Conservation (phyloP, 2,329 filamentous ascomycete species). For the Colletotrichum eleusines region DNA sequence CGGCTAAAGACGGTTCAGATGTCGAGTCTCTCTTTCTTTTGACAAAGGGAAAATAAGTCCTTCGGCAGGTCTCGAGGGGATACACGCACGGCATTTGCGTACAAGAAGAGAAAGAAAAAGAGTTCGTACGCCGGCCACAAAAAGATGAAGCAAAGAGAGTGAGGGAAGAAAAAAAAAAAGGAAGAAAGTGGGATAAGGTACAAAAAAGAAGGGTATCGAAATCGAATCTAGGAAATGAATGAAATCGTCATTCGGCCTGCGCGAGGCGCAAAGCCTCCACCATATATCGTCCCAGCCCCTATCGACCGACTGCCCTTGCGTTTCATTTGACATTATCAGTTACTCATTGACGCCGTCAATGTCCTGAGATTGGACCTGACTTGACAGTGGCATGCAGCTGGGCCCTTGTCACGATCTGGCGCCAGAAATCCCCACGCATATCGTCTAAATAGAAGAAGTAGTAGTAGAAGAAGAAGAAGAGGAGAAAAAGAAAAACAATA, state of each 20-base stretch:
- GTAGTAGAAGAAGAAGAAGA: slow-evolving; percentile 18
- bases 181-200: slow-evolving; percentile 40
- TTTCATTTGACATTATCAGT: slow-evolving; percentile 42
- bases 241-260: slow-evolving; percentile 40
- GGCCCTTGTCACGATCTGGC: slow-evolving; percentile 3
- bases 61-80: slow-evolving; percentile 5
- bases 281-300: slow-evolving; percentile 3
- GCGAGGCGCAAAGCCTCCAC: not conserved
- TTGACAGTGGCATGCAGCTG: slow-evolving; percentile 13
- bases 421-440: slow-evolving; percentile 17
- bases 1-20: not conserved
- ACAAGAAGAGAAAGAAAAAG: slow-evolving; percentile 27
- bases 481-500: slow-evolving; percentile 32
- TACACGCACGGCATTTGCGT: slow-evolving; percentile 2
- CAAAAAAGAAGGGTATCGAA: slow-evolving; percentile 47
- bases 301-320: slow-evolving; percentile 5
- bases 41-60: slow-evolving; percentile 16
- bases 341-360: slow-evolving; percentile 33
- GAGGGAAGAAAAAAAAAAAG: not conserved
- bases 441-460: slow-evolving; percentile 21
- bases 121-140: slow-evolving; percentile 4
- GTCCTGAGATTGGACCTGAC: slow-evolving; percentile 2
- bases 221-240: slow-evolving; percentile 46
- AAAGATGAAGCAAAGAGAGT: too few species aligned
- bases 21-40: not conserved